Evolutionary conservation across 257 asterid species (phyloP).

Genomic region (Forsythia viridissima): DNA sequence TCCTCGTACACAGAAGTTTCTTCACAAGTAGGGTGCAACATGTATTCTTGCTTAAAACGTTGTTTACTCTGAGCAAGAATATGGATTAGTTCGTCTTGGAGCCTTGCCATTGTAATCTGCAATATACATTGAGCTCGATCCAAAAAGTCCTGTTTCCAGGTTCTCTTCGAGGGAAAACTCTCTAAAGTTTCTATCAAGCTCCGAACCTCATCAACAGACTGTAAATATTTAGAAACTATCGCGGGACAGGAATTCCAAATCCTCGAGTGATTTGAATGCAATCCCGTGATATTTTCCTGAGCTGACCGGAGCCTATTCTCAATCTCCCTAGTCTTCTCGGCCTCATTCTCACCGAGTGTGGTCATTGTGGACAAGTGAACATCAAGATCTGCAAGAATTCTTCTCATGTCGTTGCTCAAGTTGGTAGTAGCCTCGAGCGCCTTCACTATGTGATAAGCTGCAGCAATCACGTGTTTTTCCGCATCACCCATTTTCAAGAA

Average conservation of each 20-base stretch:
- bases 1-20: slow-evolving; percentile 37
- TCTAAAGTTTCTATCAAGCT: slow-evolving; percentile 26
- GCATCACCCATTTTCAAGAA: slow-evolving; percentile 40
- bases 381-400: slow-evolving; percentile 41
- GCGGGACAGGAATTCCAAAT: slow-evolving; percentile 47
- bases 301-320: slow-evolving; percentile 42
- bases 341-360: slow-evolving; percentile 28
- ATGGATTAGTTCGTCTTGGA: slow-evolving; percentile 49
- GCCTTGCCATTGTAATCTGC: slow-evolving; percentile 60
- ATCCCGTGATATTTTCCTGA: slow-evolving; percentile 36
- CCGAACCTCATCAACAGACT: slow-evolving; percentile 50
- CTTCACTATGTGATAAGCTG: slow-evolving; percentile 59
- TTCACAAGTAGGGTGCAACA: slow-evolving; percentile 23
- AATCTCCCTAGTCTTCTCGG: slow-evolving; percentile 24
- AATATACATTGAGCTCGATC: slow-evolving; percentile 40
- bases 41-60: slow-evolving; percentile 32
- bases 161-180: slow-evolving; percentile 20
- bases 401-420: slow-evolving; percentile 33
- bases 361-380: slow-evolving; percentile 40
- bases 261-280: slow-evolving; percentile 38
- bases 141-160: slow-evolving; percentile 27
- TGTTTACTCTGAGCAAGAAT: slow-evolving; percentile 51
- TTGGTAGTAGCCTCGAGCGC: slow-evolving; percentile 42
- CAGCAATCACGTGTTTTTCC: slow-evolving; percentile 54
- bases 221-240: slow-evolving; percentile 37